Conservation (phyloP, 768 basidiomycete species). For the Amanita jacksonii region DNA sequence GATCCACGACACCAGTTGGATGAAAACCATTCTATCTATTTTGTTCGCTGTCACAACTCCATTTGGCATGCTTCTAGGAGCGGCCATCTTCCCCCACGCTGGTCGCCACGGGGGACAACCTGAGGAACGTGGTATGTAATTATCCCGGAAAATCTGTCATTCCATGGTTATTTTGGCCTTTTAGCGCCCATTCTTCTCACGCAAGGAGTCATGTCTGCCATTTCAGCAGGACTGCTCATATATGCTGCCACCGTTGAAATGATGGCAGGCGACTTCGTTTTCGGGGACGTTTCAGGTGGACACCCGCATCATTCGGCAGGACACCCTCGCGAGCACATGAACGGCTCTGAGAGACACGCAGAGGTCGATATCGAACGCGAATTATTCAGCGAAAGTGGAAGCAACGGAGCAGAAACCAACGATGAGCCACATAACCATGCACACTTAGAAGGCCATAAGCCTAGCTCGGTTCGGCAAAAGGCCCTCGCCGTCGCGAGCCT, state of each 20-base stretch:
- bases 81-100: conserved; percentile 31
- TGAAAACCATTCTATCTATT: conserved; percentile 45
- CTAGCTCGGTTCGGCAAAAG: conserved; percentile 28
- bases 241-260: conserved; percentile 82
- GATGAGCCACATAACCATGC: background rate
- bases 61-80: conserved; percentile 52
- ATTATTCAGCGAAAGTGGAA: no score
- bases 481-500: conserved; percentile 51
- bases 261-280: conserved; percentile 80
- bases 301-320: conserved; percentile 17
- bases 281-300: conserved; percentile 45
- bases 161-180: conserved; percentile 1
- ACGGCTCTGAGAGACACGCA: background rate
- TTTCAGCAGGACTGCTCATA: conserved; percentile 77
- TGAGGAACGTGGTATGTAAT: conserved; percentile 11
- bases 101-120: conserved; percentile 19
- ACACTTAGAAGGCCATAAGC: conserved; percentile 8
- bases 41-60: conserved; percentile 73
- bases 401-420: no score
- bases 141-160: no score
- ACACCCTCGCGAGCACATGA: conserved; percentile 12
- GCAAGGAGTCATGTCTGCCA: conserved; percentile 72
- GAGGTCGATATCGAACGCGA: no score
- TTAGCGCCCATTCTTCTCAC: conserved; percentile 42
- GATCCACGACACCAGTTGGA: conserved; percentile 20